phyloP scores from a whole-genome alignment of 352 stramenopile species.

The Phytophthora foliorum region DNA sequence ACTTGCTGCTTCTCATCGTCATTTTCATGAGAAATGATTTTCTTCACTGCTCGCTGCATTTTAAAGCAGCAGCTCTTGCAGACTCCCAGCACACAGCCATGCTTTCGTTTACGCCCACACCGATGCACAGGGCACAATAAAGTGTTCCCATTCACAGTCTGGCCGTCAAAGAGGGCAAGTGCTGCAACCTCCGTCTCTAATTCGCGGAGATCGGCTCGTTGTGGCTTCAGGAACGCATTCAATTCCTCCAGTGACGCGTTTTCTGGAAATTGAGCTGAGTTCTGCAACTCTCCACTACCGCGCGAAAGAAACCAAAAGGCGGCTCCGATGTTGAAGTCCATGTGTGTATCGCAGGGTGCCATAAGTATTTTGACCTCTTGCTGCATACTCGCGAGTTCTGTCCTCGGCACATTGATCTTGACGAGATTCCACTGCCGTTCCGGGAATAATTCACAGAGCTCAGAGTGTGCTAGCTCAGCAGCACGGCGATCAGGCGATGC shows the following conservation, averaged over 20 bases:
- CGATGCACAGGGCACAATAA: slow-evolving; percentile 43
- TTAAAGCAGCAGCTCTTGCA: slow-evolving; percentile 65
- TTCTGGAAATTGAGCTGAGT: background rate
- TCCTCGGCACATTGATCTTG: slow-evolving; percentile 82
- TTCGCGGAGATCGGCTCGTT: slow-evolving; percentile 21
- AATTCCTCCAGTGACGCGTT: slow-evolving; percentile 36
- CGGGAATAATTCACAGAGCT: slow-evolving; percentile 91
- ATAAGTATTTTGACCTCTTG: slow-evolving; percentile 83
- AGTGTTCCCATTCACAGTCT: background rate
- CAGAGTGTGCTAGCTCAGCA: slow-evolving; percentile 79
- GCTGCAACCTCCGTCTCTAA: slow-evolving; percentile 41
- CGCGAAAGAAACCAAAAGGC: slow-evolving; percentile 96
- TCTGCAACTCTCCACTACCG: slow-evolving; percentile 55
- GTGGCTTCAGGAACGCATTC: slow-evolving; percentile 51
- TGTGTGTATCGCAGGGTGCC: slow-evolving; percentile 90
- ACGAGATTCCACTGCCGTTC: slow-evolving; percentile 88
- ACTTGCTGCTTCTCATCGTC: background rate
- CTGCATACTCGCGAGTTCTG: slow-evolving; percentile 76
- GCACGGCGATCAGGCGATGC: slow-evolving; percentile 93
- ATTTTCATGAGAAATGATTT: slow-evolving; percentile 16
- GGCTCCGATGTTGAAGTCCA: slow-evolving; percentile 98
- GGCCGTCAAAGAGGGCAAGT: slow-evolving; percentile 39
- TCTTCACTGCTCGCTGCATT: slow-evolving; percentile 42
- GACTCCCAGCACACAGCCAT: slow-evolving; percentile 48
- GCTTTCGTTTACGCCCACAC: slow-evolving; percentile 60